phyloP scores from a whole-genome alignment of 306 rosid genomes.

The Citrullus colocynthis region DNA sequence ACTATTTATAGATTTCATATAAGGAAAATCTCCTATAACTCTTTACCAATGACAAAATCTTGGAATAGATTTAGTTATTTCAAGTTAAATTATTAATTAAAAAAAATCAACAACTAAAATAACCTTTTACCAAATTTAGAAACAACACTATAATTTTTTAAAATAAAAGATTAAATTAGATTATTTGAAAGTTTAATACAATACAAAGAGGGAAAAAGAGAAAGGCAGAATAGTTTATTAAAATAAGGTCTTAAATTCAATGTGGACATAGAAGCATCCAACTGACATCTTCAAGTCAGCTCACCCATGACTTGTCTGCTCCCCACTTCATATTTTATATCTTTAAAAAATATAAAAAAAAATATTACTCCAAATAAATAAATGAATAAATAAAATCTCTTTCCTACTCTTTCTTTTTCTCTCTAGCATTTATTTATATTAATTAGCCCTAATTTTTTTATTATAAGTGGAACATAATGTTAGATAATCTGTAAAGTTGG shows the following conservation, averaged over 20 bases:
- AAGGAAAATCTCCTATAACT: too few relatives aligned
- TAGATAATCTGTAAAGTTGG: background rate
- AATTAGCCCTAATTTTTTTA: background rate
- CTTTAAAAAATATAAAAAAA: background rate
- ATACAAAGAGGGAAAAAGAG: too few relatives aligned
- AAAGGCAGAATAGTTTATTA: background rate
- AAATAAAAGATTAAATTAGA: background rate
- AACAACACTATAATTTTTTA: background rate
- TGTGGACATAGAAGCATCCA: constrained; percentile 4
- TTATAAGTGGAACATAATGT: background rate
- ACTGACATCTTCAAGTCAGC: constrained; percentile 3
- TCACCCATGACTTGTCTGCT: constrained; percentile 4
- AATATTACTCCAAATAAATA: background rate
- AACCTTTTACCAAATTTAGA: background rate
- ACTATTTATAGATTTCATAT: background rate
- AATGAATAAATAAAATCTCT: background rate
- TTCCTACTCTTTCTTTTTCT: background rate
- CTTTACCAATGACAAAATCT: background rate
- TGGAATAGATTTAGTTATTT: background rate
- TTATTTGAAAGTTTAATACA: background rate
- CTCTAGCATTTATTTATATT: background rate
- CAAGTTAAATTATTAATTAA: background rate
- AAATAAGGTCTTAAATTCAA: background rate
- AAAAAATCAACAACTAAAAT: background rate
- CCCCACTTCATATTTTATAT: constrained; percentile 2